phyloP scores from a whole-genome alignment of 441 rosid genomes.

The Lepidium campestre region DNA sequence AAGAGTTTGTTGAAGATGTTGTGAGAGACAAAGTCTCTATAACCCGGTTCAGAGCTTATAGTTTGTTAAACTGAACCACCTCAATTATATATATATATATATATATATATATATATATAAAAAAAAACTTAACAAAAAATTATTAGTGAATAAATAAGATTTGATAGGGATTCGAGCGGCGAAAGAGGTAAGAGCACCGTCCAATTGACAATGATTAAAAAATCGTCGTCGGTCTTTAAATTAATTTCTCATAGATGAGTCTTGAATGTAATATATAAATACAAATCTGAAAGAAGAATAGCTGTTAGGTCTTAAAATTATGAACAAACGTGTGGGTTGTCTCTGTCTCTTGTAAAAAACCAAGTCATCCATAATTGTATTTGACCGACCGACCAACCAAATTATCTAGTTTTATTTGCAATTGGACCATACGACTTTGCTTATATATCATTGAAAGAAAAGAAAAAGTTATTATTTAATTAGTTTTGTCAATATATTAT shows the following conservation, averaged over 20 bases:
- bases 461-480: not conserved
- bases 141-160: not conserved
- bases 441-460: not conserved
- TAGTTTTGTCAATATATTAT: not conserved
- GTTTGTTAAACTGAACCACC: no score
- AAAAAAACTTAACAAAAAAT: not conserved
- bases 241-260: not conserved
- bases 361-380: not conserved
- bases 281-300: not conserved
- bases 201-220: constrained; percentile 2
- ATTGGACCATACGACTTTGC: not conserved
- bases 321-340: constrained; percentile 27
- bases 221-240: not conserved
- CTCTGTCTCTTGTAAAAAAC: constrained; percentile 4
- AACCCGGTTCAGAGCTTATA: no score
- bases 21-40: no score
- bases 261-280: not conserved
- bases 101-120: no score
- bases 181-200: constrained; percentile 5
- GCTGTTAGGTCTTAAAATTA: constrained; percentile 9
- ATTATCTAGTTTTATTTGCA: not conserved
- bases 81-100: no score
- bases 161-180: constrained; percentile 17
- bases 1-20: no score
- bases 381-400: constrained; percentile 17